Percentiles rank a stretch among this genome's conserved stretches.
phyloP scores from a whole-genome alignment of 257 asterid genomes.

The Ilex aquifolium region DNA sequence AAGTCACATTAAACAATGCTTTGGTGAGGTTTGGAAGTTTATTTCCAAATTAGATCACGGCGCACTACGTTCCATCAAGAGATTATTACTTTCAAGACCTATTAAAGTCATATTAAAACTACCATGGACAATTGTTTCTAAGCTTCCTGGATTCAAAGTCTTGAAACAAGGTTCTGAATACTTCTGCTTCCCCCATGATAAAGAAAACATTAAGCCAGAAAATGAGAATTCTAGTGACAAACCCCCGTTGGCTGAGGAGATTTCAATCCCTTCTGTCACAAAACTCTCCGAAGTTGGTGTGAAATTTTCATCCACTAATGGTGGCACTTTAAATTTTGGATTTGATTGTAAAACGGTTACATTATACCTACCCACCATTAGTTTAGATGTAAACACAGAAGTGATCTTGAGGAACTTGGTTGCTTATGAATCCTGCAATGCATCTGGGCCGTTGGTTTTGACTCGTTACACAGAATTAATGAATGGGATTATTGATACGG shows the following conservation, averaged over 20 bases:
- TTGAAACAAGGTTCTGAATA: constrained; percentile 33
- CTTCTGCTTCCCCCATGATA: constrained; percentile 29
- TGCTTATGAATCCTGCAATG: too few species aligned
- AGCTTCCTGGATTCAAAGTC: constrained; percentile 41
- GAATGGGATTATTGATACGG: constrained; percentile 55
- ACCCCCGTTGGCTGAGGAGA: constrained; percentile 57
- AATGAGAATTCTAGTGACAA: constrained; percentile 12
- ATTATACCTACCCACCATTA: constrained; percentile 21
- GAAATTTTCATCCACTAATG: constrained; percentile 12
- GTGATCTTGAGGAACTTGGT: constrained; percentile 44
- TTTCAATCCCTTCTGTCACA: constrained; percentile 35
- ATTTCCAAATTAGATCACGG: constrained; percentile 18
- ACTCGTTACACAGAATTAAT: constrained; percentile 57
- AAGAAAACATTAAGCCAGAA: constrained; percentile 13
- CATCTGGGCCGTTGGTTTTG: constrained; percentile 43
- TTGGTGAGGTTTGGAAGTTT: constrained; percentile 9
- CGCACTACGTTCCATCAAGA: constrained; percentile 23
- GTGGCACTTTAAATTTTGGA: constrained; percentile 20
- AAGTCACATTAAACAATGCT: background rate
- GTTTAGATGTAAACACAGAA: constrained; percentile 28
- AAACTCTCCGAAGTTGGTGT: constrained; percentile 27
- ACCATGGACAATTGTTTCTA: constrained; percentile 43
- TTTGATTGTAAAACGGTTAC: constrained; percentile 19
- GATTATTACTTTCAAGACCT: constrained; percentile 31
- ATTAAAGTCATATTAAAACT: constrained; percentile 23